These are phyloP conservation scores for Leptomonas pyrrhocoris DNA, from an alignment of 208 protist species.

Conservation along the genomic window DNA sequence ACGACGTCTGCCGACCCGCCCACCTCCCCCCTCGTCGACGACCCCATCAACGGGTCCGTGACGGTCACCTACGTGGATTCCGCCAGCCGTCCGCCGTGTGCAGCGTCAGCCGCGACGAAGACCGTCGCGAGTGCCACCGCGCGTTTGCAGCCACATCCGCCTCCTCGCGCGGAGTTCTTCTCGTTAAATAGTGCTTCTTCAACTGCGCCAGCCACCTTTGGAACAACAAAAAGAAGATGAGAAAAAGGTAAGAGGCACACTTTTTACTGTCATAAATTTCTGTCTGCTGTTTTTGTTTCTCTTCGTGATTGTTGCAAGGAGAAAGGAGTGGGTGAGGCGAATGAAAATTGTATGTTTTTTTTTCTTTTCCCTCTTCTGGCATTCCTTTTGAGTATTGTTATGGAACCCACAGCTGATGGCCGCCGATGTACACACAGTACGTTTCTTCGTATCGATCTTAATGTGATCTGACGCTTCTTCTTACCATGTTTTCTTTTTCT, in stretches of 20 bases:
- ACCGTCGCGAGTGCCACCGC: neutral
- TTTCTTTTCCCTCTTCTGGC: neutral
- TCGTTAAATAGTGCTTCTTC: neutral
- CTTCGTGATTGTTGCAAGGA: neutral
- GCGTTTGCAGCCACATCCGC: neutral
- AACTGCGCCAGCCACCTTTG: neutral
- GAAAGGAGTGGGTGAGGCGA: no score
- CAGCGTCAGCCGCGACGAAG: neutral
- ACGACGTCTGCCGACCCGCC: neutral
- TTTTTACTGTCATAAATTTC: neutral
- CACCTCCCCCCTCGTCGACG: neutral
- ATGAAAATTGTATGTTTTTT: neutral
- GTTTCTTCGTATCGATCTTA: neutral
- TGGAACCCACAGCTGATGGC: no score
- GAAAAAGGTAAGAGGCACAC: neutral
- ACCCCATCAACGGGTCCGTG: neutral
- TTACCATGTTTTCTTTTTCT: neutral
- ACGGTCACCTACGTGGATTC: neutral
- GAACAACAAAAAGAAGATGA: no score
- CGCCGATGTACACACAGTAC: no score
- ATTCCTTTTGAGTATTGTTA: no score
- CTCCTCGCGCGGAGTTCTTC: constrained; percentile 1
- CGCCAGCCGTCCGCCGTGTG: constrained; percentile 6
- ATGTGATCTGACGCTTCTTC: neutral
- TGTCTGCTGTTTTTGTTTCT: constrained; percentile 6